Conservation (phyloP, 2,329 filamentous ascomycete genomes). For the Neofusicoccum laricinum region DNA sequence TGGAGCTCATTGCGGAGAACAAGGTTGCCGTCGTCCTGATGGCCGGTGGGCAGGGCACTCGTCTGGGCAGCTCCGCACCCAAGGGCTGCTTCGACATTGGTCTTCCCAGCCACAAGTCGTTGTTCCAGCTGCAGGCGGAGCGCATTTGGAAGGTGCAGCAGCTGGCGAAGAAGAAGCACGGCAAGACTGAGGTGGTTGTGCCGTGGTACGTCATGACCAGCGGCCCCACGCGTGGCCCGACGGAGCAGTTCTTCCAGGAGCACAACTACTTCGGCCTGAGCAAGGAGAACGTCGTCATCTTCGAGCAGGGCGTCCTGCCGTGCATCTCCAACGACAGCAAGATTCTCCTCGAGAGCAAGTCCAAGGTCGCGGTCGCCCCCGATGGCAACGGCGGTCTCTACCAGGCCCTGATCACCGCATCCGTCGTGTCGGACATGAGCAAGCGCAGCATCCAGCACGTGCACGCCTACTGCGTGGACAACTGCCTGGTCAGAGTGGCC, state of each 20-base stretch:
- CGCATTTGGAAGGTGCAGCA: slow-evolving; percentile 82
- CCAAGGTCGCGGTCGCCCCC: slow-evolving; percentile 86
- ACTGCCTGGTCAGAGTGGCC: slow-evolving; percentile 98
- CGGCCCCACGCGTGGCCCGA: slow-evolving; percentile 85
- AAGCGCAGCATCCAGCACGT: slow-evolving; percentile 90
- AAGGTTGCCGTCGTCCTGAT: slow-evolving; percentile 86
- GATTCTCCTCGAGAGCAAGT: slow-evolving; percentile 89
- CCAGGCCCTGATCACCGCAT: slow-evolving; percentile 77
- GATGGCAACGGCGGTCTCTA: slow-evolving; percentile 98
- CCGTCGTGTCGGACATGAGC: slow-evolving; percentile 82
- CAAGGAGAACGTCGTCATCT: slow-evolving; percentile 83
- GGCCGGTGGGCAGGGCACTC: slow-evolving; percentile 94
- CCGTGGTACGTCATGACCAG: slow-evolving; percentile 99
- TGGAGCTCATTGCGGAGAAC: slow-evolving; percentile 65
- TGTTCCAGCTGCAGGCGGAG: slow-evolving; percentile 98
- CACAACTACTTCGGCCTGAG: slow-evolving; percentile 87
- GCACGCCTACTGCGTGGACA: slow-evolving; percentile 97
- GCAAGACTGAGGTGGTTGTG: slow-evolving; percentile 59
- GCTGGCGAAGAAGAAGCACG: slow-evolving; percentile 70
- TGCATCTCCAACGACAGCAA: slow-evolving; percentile 98
- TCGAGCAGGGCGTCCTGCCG: slow-evolving; percentile 94
- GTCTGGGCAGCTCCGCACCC: slow-evolving; percentile 88
- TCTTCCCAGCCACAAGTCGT: slow-evolving; percentile 84
- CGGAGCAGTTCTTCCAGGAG: slow-evolving; percentile 89
- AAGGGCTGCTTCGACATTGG: slow-evolving; percentile 98